Base-by-base conservation (phyloP, 164 flowering plant genomes). In the Vitis amurensis region DNA sequence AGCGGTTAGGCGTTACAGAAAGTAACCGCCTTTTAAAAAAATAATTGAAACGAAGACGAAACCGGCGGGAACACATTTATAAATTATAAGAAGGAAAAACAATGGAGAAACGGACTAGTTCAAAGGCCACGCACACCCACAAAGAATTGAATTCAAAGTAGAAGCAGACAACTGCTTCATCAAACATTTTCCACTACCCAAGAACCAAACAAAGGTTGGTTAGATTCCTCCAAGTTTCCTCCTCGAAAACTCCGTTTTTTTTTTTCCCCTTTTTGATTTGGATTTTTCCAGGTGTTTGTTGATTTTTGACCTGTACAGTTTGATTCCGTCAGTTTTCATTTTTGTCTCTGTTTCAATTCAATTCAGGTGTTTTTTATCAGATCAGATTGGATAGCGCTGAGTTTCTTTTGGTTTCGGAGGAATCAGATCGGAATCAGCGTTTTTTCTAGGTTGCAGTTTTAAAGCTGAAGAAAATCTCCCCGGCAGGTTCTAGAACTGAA, bases 51-150 rank as follows among this genome's bases (percentile, higher is more conserved):
- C 1, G 50, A 23, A 53, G 57, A 44, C 66, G 80, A 71, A 72
- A 77, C 27, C 61, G 76, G 78, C 78, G 78, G 80, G 76, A 76
- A 69, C 61, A 29, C 67, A 65, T 72, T 17, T 58, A 67, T 67
- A 61, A 52, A 30, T 13, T 7, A 3, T 37, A 2, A 37, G 44
- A 37, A 6, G 7, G 7, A 37, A 37, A 6, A 37, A 37, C 0
- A 37, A 37, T 3, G 44, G 44, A 37, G 7, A 66, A 76, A 52
- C 76, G 75, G 78, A 79, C 67, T 48, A 52, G 11, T 68, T 61
- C 74, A 62, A 74, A 49, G 47, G 71, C 58, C 63, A 49, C 19
- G 17, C n/a, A 56, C 15, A 52, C 27, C n/a, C 66, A 16, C 44
- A 37, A 37, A 3, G 44, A 37, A 37, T 63, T 63, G 52, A 64